Evolutionary conservation across 352 stramenopile genomes (phyloP).

Genomic region (Phytophthora capsici): DNA sequence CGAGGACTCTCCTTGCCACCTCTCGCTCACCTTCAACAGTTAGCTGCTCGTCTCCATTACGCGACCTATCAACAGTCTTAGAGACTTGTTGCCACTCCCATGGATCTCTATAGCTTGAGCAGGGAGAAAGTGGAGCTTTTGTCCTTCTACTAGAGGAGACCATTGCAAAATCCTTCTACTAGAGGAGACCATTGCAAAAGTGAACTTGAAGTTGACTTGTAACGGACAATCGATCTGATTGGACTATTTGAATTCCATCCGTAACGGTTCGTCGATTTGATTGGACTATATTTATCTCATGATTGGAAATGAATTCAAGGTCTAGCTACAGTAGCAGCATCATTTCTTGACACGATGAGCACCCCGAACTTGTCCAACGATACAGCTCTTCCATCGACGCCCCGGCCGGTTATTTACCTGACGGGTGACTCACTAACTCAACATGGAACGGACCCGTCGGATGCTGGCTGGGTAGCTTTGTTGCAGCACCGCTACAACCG

Average conservation of each 20-base stretch:
- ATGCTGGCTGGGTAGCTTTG: constrained; percentile 44
- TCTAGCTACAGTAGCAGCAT: too few species aligned
- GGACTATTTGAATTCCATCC: not conserved
- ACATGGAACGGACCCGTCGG: constrained; percentile 34
- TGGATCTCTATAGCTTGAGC: constrained; percentile 11
- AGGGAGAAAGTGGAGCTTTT: constrained; percentile 7
- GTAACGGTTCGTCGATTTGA: constrained; percentile 29
- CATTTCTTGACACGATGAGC: constrained; percentile 21
- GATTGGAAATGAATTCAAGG: constrained; percentile 10
- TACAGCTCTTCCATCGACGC: constrained; percentile 1
- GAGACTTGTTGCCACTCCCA: not conserved
- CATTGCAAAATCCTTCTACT: constrained; percentile 19
- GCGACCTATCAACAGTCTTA: not conserved
- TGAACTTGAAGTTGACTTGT: constrained; percentile 28
- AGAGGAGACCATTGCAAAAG: constrained; percentile 30
- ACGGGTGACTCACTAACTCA: constrained; percentile 66
- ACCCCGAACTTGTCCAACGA: constrained; percentile 6
- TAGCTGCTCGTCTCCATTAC: constrained; percentile 7
- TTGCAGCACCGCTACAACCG: constrained; percentile 58
- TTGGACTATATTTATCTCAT: constrained; percentile 15
- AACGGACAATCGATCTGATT: constrained; percentile 32
- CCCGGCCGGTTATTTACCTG: constrained; percentile 46
- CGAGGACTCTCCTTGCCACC: constrained; percentile 50
- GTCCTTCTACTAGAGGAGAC: constrained; percentile 20
- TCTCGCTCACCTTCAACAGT: constrained; percentile 15